Evolutionary conservation across 495 filamentous ascomycete species (phyloP).

Genomic region (Hypoxylon intermedium): DNA sequence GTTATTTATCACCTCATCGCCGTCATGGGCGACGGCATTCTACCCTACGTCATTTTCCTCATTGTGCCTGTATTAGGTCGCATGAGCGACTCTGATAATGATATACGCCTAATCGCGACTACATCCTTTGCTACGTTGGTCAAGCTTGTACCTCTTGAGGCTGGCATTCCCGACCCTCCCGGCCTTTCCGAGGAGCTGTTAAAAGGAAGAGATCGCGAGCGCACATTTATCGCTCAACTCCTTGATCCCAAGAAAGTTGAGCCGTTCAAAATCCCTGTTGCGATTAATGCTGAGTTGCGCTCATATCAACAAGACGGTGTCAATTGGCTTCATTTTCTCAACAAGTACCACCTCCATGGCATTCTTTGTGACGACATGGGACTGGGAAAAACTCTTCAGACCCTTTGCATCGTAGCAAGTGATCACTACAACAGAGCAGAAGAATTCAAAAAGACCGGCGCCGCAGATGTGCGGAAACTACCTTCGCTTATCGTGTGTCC

Average conservation of each 20-base stretch:
- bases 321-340: conserved; percentile 98
- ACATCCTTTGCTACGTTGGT: conserved; percentile 97
- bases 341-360: conserved; percentile 95
- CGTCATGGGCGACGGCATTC: conserved; percentile 95
- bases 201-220: conserved; percentile 86
- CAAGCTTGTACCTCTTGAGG: conserved; percentile 98
- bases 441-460: conserved; percentile 80
- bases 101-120: conserved; percentile 90
- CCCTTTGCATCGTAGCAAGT: conserved; percentile 95
- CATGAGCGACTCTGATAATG: conserved; percentile 99
- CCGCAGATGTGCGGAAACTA: conserved; percentile 76
- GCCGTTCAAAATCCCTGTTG: conserved; percentile 88
- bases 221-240: conserved; percentile 96
- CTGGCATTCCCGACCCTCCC: conserved; percentile 94
- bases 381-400: conserved; percentile 96
- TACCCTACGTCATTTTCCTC: conserved; percentile 98
- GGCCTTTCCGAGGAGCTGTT: conserved; percentile 88
- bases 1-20: conserved; percentile 94
- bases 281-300: conserved; percentile 93
- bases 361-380: conserved; percentile 99
- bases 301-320: conserved; percentile 99
- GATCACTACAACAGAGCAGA: conserved; percentile 94
- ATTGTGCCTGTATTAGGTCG: conserved; percentile 96
- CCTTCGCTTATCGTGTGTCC: conserved; percentile 96
- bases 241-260: conserved; percentile 95